These are phyloP conservation scores for Leccinum pachyderme DNA, from an alignment of 1,284 basidiomycete genomes.

Conservation along the genomic window DNA sequence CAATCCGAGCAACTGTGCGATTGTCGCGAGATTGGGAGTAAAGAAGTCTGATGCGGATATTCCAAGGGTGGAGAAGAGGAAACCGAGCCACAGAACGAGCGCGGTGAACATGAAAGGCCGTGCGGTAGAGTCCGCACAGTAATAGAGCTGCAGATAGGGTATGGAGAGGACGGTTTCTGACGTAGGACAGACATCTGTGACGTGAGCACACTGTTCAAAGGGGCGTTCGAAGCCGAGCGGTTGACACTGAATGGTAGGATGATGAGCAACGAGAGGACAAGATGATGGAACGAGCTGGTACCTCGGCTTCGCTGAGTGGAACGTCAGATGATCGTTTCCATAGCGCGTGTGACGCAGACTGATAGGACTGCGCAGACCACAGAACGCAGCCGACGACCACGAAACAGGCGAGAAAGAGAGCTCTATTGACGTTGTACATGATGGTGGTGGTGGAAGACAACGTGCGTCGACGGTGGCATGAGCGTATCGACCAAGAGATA, in stretches of 20 bases:
- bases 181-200: constrained; percentile 49
- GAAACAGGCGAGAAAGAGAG: constrained; percentile 51
- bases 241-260: constrained; percentile 45
- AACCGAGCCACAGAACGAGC: constrained; percentile 74
- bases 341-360: constrained; percentile 14
- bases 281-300: neutral
- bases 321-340: constrained; percentile 12
- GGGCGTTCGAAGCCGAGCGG: constrained; percentile 52
- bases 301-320: constrained; percentile 11
- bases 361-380: constrained; percentile 47
- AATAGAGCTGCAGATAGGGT: constrained; percentile 67
- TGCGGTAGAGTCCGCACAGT: constrained; percentile 52
- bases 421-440: constrained; percentile 45
- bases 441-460: constrained; percentile 3
- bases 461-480: neutral
- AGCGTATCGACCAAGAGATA: no score
- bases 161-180: constrained; percentile 67
- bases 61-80: constrained; percentile 87
- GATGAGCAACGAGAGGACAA: neutral
- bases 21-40: constrained; percentile 88
- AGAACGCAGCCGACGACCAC: constrained; percentile 51
- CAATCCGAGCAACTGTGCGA: constrained; percentile 77
- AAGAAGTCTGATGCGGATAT: constrained; percentile 95
- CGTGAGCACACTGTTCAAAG: constrained; percentile 65
- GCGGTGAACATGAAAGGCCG: constrained; percentile 61